A percentile compares a stretch with the other conserved stretches of the same genome.
phyloP scores from a whole-genome alignment of 306 rosid species.

The Echinosophora koreensis region DNA sequence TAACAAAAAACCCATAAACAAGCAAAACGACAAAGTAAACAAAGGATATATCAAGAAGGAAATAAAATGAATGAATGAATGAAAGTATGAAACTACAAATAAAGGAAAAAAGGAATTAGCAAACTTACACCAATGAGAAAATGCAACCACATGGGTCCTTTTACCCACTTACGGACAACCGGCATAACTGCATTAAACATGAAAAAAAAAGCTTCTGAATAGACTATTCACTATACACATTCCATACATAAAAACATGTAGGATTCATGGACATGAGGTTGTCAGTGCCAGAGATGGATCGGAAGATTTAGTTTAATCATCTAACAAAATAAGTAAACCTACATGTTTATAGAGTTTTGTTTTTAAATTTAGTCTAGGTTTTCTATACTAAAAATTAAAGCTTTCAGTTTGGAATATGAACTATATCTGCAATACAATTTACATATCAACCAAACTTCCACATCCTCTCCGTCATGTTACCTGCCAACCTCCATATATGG shows the following conservation, averaged over 20 bases:
- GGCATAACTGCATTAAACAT: conserved; percentile 74
- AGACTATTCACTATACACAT: neutral
- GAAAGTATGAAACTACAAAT: neutral
- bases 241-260: neutral
- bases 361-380: neutral
- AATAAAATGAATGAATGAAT: neutral
- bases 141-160: conserved; percentile 92
- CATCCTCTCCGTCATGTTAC: neutral
- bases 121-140: conserved; percentile 79
- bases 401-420: neutral
- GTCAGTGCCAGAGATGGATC: neutral
- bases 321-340: neutral
- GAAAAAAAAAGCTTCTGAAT: conserved; percentile 9
- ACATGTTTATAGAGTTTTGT: neutral
- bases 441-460: neutral
- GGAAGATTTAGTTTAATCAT: neutral
- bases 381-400: neutral
- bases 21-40: neutral
- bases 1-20: conserved; percentile 2
- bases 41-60: neutral
- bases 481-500: neutral
- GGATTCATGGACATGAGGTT: neutral
- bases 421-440: neutral
- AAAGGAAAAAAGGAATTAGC: neutral
- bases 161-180: conserved; percentile 62